Evolutionary conservation across 148 eudicot species (phyloP), one percentile per base, ranked within the genome.

Genomic region (Bassia scoparia): DNA sequence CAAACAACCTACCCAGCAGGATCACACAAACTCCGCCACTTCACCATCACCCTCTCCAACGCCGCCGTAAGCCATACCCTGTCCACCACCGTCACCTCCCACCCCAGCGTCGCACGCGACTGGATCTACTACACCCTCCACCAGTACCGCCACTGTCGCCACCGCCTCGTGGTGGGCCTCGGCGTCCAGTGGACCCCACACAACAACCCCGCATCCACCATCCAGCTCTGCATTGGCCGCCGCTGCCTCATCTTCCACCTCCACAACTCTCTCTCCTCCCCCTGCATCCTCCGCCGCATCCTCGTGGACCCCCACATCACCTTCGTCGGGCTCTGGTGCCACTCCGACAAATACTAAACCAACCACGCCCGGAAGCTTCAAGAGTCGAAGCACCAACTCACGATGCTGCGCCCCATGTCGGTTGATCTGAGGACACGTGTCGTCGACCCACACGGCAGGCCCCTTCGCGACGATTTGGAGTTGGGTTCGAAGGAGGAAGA

Each of bases 141-240:
- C 78, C 10, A 23, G n/a, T 14, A 64, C 71, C 44, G 37, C 26
- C 58, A 38, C 55, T 30, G 65, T n/a, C 76, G 48, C 46, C 46
- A 58, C 63, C 48, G 70, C 23, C 77, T 81, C 41, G 23, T 84
- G n/a, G 54, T 84, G 63, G 87, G 87, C 18, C 80, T 84, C 63
- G 87, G 77, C 72, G 70, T 81, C 31, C 80, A 84, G 14, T 84
- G 84, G 87, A 59, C 56, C 21, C 81, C 87, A 15, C n/a, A 5
- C 29, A 1, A 7, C 63, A 68, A 49, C 66, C 76, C 64, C 0
- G 81, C 77, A 21, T 76, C 87, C 33, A 79, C 82, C 1, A 81
- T 84, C 73, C 83, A 81, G 26, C 72, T 81, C 56, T 84, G 81
- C 62, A 80, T 77, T 71, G 76, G 77, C 20, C 29, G 30, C 3